Conservation (phyloP, 495 filamentous ascomycete genomes). For the Aspergillus ellipticus region DNA sequence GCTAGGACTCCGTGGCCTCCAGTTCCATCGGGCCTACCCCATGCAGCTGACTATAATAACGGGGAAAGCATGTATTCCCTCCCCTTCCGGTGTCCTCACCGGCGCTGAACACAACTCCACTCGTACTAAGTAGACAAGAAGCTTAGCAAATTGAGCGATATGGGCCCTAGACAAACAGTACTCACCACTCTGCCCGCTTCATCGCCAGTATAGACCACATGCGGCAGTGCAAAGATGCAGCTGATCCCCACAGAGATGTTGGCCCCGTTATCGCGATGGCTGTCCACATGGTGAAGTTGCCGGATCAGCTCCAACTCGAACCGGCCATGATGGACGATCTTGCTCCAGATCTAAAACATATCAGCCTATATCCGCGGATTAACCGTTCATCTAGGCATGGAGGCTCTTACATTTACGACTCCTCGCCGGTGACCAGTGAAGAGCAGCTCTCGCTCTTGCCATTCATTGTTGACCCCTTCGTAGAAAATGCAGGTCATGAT, state of each 20-base stretch:
- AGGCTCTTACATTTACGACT: slow-evolving; percentile 63
- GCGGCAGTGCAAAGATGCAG: slow-evolving; percentile 78
- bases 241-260: slow-evolving; percentile 83
- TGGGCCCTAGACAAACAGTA: slow-evolving; percentile 6
- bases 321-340: slow-evolving; percentile 43
- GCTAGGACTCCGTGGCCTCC: background rate
- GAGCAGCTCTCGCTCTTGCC: slow-evolving; percentile 80
- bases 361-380: slow-evolving; percentile 4
- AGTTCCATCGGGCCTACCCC: background rate
- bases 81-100: slow-evolving; percentile 23
- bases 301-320: slow-evolving; percentile 66
- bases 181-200: slow-evolving; percentile 78
- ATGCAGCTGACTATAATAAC: background rate
- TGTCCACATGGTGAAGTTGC: slow-evolving; percentile 78
- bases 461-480: slow-evolving; percentile 87
- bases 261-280: slow-evolving; percentile 63
- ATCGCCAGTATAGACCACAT: slow-evolving; percentile 88
- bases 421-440: slow-evolving; percentile 86
- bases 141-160: slow-evolving; percentile 13
- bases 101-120: slow-evolving; percentile 78
- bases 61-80: too few species aligned
- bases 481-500: slow-evolving; percentile 86
- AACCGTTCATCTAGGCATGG: background rate
- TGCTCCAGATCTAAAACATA: slow-evolving; percentile 48
- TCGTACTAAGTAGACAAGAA: slow-evolving; percentile 64